A percentile compares a stretch with the other conserved stretches of the same genome.
These are phyloP conservation scores for Talaromyces islandicus DNA, from an alignment of 2,329 filamentous ascomycete species.

Conservation along the genomic window DNA sequence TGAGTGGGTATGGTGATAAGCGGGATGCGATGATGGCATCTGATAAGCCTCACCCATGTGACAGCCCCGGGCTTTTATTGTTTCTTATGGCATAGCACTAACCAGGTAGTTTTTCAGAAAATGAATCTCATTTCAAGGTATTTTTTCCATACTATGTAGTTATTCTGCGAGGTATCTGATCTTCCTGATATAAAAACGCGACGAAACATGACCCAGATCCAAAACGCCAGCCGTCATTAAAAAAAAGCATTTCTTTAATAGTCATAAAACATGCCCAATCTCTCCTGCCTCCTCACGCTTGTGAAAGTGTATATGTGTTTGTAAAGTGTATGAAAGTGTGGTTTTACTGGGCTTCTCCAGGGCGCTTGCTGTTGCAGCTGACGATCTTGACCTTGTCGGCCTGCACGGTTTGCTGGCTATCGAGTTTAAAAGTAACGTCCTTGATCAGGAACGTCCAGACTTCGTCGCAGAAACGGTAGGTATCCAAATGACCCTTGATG, in stretches of 20 bases:
- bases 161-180: slow-evolving; percentile 4
- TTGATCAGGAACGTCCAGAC: slow-evolving; percentile 99
- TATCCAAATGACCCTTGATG: slow-evolving; percentile 85
- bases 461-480: slow-evolving; percentile 98
- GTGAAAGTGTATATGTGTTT: not conserved
- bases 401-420: slow-evolving; percentile 66
- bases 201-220: not conserved
- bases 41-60: not conserved
- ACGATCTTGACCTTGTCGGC: slow-evolving; percentile 98
- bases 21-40: not conserved
- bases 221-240: not conserved
- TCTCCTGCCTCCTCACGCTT: not conserved
- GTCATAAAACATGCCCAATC: not conserved
- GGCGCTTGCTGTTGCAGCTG: slow-evolving; percentile 87
- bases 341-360: slow-evolving; percentile 45
- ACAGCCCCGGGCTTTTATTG: not conserved
- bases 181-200: not conserved
- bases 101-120: not conserved
- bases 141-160: not conserved
- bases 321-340: no score
- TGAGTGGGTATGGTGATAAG: not conserved
- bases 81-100: not conserved
- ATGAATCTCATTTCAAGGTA: not conserved
- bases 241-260: not conserved
- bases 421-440: slow-evolving; percentile 97